Percentiles rank a stretch among this genome's conserved stretches.
These are phyloP conservation scores for Aspergillus funiculosus DNA, from an alignment of 495 filamentous ascomycete genomes.

Conservation along the genomic window DNA sequence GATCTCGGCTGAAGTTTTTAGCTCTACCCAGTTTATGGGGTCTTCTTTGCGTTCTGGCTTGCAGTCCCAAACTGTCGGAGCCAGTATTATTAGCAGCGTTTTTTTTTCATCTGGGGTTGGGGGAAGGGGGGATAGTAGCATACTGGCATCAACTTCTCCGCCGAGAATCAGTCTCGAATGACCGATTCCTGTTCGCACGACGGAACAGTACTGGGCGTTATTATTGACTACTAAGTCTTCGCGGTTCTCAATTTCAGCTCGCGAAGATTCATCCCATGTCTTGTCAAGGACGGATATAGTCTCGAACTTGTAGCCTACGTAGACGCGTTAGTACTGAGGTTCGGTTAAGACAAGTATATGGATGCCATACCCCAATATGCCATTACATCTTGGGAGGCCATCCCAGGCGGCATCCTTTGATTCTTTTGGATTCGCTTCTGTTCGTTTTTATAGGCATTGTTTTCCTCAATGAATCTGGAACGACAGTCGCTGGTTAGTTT, in stretches of 20 bases:
- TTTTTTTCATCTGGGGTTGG: neutral
- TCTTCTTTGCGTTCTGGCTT: conserved; percentile 60
- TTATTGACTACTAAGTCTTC: conserved; percentile 71
- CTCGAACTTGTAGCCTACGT: conserved; percentile 91
- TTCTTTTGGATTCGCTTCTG: conserved; percentile 47
- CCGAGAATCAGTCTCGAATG: conserved; percentile 66
- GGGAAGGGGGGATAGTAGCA: conserved; percentile 18
- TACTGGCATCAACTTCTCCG: conserved; percentile 92
- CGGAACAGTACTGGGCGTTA: conserved; percentile 86
- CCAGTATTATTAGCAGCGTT: neutral
- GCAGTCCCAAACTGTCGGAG: conserved; percentile 65
- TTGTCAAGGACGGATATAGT: conserved; percentile 67
- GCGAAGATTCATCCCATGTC: conserved; percentile 62
- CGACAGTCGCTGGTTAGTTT: conserved; percentile 8
- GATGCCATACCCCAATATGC: conserved; percentile 54
- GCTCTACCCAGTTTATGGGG: conserved; percentile 84
- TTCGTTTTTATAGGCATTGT: conserved; percentile 60
- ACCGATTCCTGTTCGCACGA: conserved; percentile 82
- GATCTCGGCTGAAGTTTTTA: conserved; percentile 82
- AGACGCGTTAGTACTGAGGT: conserved; percentile 11
- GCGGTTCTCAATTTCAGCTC: conserved; percentile 72
- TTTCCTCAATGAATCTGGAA: conserved; percentile 80
- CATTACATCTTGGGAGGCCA: conserved; percentile 59
- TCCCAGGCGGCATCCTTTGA: conserved; percentile 49
- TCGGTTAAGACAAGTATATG: neutral